Conservation (phyloP, 2,329 filamentous ascomycete species). For the Pseudogymnoascus sp. region DNA sequence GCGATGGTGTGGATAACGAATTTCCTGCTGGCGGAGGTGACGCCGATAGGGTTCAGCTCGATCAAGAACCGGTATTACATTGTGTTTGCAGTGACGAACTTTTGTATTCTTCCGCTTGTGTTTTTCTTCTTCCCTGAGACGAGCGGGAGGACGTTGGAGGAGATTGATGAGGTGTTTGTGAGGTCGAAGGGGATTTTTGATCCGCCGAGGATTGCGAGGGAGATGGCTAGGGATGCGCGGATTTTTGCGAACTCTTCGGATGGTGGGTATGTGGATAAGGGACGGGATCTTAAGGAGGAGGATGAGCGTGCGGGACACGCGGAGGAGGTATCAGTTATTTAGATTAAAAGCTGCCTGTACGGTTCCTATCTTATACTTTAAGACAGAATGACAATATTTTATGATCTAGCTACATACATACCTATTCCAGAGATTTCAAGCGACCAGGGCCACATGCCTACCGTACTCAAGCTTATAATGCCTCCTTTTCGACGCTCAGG, state of each 20-base stretch:
- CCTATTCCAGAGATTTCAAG: not conserved
- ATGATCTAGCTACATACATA: not conserved
- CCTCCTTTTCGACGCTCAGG: constrained; percentile 17
- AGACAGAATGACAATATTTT: not conserved
- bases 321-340: not conserved
- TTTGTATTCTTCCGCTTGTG: constrained; percentile 38
- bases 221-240: not conserved
- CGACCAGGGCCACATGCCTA: not conserved
- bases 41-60: constrained; percentile 24
- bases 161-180: constrained; percentile 40
- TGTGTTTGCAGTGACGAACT: constrained; percentile 23
- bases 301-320: not conserved
- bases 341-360: not conserved
- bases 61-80: constrained; percentile 29
- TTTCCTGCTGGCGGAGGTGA: constrained; percentile 15
- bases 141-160: constrained; percentile 52
- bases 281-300: not conserved
- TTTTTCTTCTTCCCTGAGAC: constrained; percentile 59
- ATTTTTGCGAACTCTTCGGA: not conserved
- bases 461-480: not conserved
- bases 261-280: not conserved
- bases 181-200: constrained; percentile 27
- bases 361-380: no score
- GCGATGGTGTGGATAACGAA: constrained; percentile 19
- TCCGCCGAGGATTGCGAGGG: not conserved